phyloP scores from a whole-genome alignment of 2,329 filamentous ascomycete species.

The Trichoderma semiorbis region DNA sequence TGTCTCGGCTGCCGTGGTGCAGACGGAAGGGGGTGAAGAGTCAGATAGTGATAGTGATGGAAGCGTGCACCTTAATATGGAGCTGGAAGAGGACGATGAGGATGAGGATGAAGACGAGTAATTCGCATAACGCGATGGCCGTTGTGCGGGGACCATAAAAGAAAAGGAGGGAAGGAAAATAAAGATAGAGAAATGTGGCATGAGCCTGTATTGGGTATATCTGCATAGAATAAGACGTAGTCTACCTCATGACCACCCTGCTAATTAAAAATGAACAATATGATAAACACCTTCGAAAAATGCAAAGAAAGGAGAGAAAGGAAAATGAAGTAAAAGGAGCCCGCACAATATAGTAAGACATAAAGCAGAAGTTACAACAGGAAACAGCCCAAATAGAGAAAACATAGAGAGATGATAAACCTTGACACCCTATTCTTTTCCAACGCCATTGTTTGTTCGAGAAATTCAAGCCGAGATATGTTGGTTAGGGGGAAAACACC shows the following conservation, averaged over 20 bases:
- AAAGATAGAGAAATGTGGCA: background rate
- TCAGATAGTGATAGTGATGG: conserved; percentile 46
- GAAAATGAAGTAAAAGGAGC: background rate
- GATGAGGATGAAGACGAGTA: conserved; percentile 25
- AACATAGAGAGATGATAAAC: background rate
- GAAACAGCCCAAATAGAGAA: background rate
- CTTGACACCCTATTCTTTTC: background rate
- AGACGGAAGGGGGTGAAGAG: conserved; percentile 26
- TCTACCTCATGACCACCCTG: background rate
- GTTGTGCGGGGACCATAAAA: background rate
- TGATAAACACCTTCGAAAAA: background rate
- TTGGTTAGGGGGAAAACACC: background rate
- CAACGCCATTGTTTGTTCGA: conserved; percentile 10
- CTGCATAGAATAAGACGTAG: background rate
- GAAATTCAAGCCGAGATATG: background rate
- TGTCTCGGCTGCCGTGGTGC: conserved; percentile 2
- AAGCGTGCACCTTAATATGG: conserved; percentile 59
- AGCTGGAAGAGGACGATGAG: conserved; percentile 49
- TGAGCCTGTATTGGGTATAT: conserved; percentile 12
- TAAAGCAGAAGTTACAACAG: background rate
- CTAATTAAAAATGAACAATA: background rate
- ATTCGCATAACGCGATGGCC: background rate
- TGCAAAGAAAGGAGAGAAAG: background rate
- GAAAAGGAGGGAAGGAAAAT: background rate
- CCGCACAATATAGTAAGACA: background rate